Conservation (phyloP, 2,329 filamentous ascomycete genomes). For the Penicillium paneum region DNA sequence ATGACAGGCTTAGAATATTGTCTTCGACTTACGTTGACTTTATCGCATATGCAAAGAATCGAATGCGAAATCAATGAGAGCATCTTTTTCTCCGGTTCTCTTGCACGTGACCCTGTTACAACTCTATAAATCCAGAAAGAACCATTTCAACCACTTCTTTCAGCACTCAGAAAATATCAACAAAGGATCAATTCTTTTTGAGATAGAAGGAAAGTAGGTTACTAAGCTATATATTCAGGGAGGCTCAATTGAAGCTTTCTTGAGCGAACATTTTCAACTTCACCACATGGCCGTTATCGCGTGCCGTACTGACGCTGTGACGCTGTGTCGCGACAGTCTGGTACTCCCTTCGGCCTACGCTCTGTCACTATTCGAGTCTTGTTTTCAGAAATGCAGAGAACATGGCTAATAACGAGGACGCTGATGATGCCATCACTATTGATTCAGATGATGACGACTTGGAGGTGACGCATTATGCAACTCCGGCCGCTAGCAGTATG, state of each 20-base stretch:
- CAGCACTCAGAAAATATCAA: neutral
- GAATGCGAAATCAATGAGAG: neutral
- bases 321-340: constrained; percentile 1
- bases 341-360: neutral
- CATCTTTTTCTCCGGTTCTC: constrained; percentile 8
- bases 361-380: neutral
- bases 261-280: neutral
- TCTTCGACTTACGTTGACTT: neutral
- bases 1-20: neutral
- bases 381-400: constrained; percentile 11
- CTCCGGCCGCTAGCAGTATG: constrained; percentile 13
- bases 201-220: neutral
- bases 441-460: constrained; percentile 44
- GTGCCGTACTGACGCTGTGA: neutral
- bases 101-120: neutral
- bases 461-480: constrained; percentile 36
- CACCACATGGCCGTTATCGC: neutral
- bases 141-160: neutral
- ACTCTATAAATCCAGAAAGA: neutral
- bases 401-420: constrained; percentile 10
- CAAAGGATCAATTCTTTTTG: neutral
- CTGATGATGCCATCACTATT: constrained; percentile 27
- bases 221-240: rapidly evolving
- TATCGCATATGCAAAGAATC: neutral
- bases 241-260: neutral